These are phyloP conservation scores for Rubus parviflorus DNA, from an alignment of 306 rosid genomes.

Conservation along the genomic window DNA sequence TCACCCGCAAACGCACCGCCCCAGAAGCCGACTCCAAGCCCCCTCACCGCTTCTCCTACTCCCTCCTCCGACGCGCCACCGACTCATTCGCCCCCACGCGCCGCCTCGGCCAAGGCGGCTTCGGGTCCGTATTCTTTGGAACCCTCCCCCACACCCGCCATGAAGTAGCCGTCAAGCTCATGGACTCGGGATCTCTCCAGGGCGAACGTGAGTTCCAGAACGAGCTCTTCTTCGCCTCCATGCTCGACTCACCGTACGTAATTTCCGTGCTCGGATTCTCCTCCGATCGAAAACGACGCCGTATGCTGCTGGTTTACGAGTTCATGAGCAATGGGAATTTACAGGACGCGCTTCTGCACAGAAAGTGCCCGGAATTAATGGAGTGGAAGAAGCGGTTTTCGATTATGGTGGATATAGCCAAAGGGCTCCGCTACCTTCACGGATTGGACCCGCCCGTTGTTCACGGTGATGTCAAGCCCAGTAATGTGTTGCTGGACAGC, in stretches of 20 bases:
- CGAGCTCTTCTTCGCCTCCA: conserved; percentile 81
- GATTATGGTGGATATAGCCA: conserved; percentile 53
- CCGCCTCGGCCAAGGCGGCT: conserved; percentile 89
- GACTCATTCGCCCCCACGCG: conserved; percentile 60
- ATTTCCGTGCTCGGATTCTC: conserved; percentile 70
- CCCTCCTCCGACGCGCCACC: conserved; percentile 86
- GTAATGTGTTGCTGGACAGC: conserved; percentile 66
- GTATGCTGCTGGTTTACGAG: conserved; percentile 77
- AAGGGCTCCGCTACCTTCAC: conserved; percentile 66
- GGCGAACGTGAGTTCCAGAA: conserved; percentile 94
- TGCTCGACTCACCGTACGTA: conserved; percentile 46
- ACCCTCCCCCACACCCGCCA: conserved; percentile 37
- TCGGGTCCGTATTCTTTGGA: conserved; percentile 81
- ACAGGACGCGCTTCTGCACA: conserved; percentile 77
- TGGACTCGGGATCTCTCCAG: conserved; percentile 80
- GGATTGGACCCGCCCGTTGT: conserved; percentile 71
- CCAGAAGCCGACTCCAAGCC: conserved; percentile 49
- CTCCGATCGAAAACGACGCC: conserved; percentile 66
- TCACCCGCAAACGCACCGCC: conserved; percentile 53
- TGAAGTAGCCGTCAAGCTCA: conserved; percentile 76
- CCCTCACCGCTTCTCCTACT: conserved; percentile 66
- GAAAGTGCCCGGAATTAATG: conserved; percentile 64
- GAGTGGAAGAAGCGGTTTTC: conserved; percentile 65
- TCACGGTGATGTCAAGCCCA: conserved; percentile 91
- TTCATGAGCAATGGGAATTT: conserved; percentile 78